Conservation (phyloP, 176 grass and related monocot species). For the Carex myosuroides region DNA sequence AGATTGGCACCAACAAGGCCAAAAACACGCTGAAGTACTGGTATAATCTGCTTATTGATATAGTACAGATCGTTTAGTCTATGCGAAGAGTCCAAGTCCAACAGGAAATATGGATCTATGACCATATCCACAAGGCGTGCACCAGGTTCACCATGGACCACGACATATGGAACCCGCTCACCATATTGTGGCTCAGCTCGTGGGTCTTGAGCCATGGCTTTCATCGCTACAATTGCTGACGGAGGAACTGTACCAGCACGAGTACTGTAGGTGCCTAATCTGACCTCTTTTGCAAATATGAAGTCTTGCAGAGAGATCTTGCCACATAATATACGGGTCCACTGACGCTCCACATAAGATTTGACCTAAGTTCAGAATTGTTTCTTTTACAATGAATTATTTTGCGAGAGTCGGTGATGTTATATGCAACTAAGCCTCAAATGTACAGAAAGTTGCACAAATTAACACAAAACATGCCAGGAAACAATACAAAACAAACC, state of each 20-base stretch:
- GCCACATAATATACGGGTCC: conserved; percentile 77
- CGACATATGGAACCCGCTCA: conserved; percentile 82
- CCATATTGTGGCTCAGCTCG: conserved; percentile 71
- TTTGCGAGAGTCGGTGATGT: neutral
- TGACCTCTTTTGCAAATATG: conserved; percentile 91
- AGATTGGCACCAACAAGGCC: conserved; percentile 73
- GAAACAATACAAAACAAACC: neutral
- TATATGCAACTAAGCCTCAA: neutral
- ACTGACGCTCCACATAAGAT: conserved; percentile 74
- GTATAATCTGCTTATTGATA: conserved; percentile 91
- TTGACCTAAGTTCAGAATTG: conserved; percentile 52
- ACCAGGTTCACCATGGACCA: conserved; percentile 85
- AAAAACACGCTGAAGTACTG: conserved; percentile 77
- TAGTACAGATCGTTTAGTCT: conserved; percentile 86
- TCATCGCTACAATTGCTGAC: conserved; percentile 83
- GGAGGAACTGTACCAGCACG: conserved; percentile 66
- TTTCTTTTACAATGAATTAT: neutral
- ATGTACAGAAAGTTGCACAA: neutral
- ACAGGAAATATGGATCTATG: conserved; percentile 67
- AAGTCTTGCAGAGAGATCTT: conserved; percentile 78
- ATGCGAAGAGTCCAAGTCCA: conserved; percentile 56
- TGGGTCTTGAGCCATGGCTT: conserved; percentile 66
- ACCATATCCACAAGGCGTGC: conserved; percentile 86
- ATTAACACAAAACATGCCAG: neutral
- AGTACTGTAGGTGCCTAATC: conserved; percentile 64